Base-by-base conservation (phyloP, 1,139 yeast genomes). In the Hemisphaericaspora subhashii region DNA sequence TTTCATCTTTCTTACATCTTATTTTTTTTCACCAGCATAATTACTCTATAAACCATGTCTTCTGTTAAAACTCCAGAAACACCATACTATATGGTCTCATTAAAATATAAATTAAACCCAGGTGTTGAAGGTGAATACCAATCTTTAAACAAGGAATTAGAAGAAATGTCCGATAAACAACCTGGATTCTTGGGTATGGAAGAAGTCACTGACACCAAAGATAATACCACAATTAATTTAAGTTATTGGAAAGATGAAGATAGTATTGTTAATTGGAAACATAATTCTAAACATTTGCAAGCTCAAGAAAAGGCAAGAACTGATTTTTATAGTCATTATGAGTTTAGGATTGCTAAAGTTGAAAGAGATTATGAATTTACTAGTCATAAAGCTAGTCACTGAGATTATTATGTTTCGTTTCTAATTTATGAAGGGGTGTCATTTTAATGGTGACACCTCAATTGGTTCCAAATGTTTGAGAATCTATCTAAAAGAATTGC, bases 11-110 rank as follows among this genome's bases (percentile, higher is more conserved):
- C 28, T 3, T 14, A 12, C 13, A 11, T 3, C 26, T 3, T 2
- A 11, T 11, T 6, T n/a, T 24, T 24, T 11, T 11, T 14, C 9
- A 25, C 8, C 6, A 12, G 4, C 16, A 27, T 6, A n/a, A n/a
- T n/a, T n/a, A n/a, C 25, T 9, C 18, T 15, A 18, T n/a, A 12
- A 24, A 31, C 11, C 17, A 29, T 29, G 32, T 14, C 32, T n/a
- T 17, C 31, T 17, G 23, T 45, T 16, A 33, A 32, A 10, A 41
- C 47, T 5, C 45, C 44, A 11, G 31, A 34, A 18, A 44, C 48
- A 10, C 51, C 53, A 9, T 52, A 53, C 35, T 53, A 53, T 35
- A 41, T 48, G 30, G 57, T 52, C 2, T 42, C 47, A 3, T 53
- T 53, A 28, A 38, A 41, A 9, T 47, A 48, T 11, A 33, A 36